Evolutionary conservation across 108 stramenopile species (phyloP).

Genomic region (Mediolabrus comicus): DNA sequence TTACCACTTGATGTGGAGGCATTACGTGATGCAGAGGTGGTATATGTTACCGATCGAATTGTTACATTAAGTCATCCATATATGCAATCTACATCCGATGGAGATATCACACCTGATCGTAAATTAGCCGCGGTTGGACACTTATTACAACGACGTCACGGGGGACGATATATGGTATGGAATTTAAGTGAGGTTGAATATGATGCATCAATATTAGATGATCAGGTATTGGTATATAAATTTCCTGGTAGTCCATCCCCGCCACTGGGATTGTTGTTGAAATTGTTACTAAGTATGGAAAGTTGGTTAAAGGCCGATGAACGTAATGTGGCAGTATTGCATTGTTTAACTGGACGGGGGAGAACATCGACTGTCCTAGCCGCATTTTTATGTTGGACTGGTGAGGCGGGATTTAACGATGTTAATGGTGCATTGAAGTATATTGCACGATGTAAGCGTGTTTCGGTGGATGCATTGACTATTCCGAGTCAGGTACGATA

Average conservation of each 20-base stretch:
- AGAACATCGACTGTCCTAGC: slow-evolving; percentile 88
- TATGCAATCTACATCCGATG: slow-evolving; percentile 52
- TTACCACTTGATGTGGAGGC: slow-evolving; percentile 74
- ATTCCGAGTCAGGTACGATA: slow-evolving; percentile 96
- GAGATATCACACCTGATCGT: slow-evolving; percentile 63
- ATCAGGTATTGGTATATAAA: slow-evolving; percentile 88
- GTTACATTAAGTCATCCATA: slow-evolving; percentile 81
- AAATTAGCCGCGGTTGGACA: slow-evolving; percentile 81
- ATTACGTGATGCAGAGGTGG: slow-evolving; percentile 77
- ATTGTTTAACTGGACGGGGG: slow-evolving; percentile 96
- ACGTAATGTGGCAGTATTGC: slow-evolving; percentile 90
- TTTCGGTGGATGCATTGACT: slow-evolving; percentile 70
- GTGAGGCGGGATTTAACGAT: slow-evolving; percentile 83
- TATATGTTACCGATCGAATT: slow-evolving; percentile 84
- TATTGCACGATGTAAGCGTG: slow-evolving; percentile 82
- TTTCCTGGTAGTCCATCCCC: slow-evolving; percentile 96
- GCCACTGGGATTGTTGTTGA: slow-evolving; percentile 91
- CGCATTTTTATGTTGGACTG: slow-evolving; percentile 93
- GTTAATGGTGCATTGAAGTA: slow-evolving; percentile 82
- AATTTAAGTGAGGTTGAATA: slow-evolving; percentile 95
- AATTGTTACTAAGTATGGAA: slow-evolving; percentile 88
- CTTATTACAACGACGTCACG: slow-evolving; percentile 74
- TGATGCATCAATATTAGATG: slow-evolving; percentile 76
- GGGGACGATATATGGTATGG: slow-evolving; percentile 89
- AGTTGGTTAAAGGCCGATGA: slow-evolving; percentile 92